Evolutionary conservation across 257 asterid genomes (phyloP), one percentile per base, ranked within the genome.

Genomic region (Solanum paucissectum): DNA sequence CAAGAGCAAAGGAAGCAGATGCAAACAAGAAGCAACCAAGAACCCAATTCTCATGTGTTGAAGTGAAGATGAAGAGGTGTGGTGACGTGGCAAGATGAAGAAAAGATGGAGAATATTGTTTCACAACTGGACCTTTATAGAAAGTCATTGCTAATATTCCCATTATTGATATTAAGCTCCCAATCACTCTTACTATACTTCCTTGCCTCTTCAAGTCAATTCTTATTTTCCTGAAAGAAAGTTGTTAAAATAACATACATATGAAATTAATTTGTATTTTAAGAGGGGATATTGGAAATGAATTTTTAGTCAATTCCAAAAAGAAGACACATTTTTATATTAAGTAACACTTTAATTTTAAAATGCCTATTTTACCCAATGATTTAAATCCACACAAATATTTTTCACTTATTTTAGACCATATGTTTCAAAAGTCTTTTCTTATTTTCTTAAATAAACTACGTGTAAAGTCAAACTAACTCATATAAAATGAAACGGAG

Each of bases 21-120:
- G 96, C 95, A 88, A 91, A 92, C 13, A 93, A 89, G 83, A 89
- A 16, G 90, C 95, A 93, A 85, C 98, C 98, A 77, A 95, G 93
- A 83, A 91, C 87, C 98, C 98, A 94, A 25, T 95, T 90, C 84
- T 92, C 94, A 76, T 76, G 58, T 12, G 58, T 75, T 2, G 93
- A 87, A 21, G 98, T 93, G 33, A 92, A 40, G 89, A 95, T 93
- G n/a, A 93, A 93, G 6, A 94, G 69, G 4, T 90, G 92, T 74
- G 89, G 2, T 90, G 76, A 69, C 76, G 88, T 29, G 87, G 90
- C 55, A 60, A n/a, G 79, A 9, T 86, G 91, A 37, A 85, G 74
- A 49, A 92, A 73, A 0, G 89, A 89, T 18, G 91, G 88, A 12
- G 93, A 93, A 86, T 89, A 89, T 77, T 77, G 89, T 49, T 74